Evolutionary conservation across 108 stramenopile species (phyloP).

Genomic region (Conticribra guillardii): DNA sequence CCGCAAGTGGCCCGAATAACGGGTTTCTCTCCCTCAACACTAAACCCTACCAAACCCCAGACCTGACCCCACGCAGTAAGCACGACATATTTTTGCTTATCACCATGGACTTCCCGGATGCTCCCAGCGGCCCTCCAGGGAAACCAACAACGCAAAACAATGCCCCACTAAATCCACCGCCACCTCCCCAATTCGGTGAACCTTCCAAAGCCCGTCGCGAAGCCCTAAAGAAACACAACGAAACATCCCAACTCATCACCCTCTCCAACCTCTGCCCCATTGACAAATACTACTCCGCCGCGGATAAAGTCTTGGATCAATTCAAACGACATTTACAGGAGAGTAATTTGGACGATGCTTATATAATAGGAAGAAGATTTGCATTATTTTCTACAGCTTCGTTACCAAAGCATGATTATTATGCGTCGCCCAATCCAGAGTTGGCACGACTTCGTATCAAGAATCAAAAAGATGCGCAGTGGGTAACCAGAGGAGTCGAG

Average conservation of each 20-base stretch:
- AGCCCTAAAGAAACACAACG: slow-evolving; percentile 29
- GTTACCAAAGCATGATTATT: slow-evolving; percentile 80
- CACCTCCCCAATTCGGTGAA: slow-evolving; percentile 15
- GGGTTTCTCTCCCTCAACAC: background rate
- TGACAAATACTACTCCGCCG: slow-evolving; percentile 74
- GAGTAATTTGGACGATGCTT: slow-evolving; percentile 72
- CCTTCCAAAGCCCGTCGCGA: slow-evolving; percentile 40
- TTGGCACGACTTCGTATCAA: slow-evolving; percentile 37
- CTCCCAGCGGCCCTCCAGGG: slow-evolving; percentile 15
- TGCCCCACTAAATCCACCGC: background rate
- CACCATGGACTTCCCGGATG: slow-evolving; percentile 23
- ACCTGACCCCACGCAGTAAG: too few relatives aligned
- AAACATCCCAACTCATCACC: slow-evolving; percentile 21
- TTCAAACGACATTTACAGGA: slow-evolving; percentile 54
- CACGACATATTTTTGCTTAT: background rate
- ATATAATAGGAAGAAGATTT: slow-evolving; percentile 80
- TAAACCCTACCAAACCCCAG: too few relatives aligned
- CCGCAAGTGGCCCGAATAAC: background rate
- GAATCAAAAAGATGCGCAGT: slow-evolving; percentile 58
- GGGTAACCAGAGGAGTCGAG: slow-evolving; percentile 70
- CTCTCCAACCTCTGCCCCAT: slow-evolving; percentile 80
- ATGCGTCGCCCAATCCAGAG: slow-evolving; percentile 43
- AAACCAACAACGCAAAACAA: slow-evolving; percentile 1
- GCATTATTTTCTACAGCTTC: slow-evolving; percentile 70
- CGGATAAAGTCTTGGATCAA: slow-evolving; percentile 67